A percentile compares a stretch with the other conserved stretches of the same genome.
Conservation (phyloP, 2,329 filamentous ascomycete species). For the Ophiocordyceps camponoti-leonardi region DNA sequence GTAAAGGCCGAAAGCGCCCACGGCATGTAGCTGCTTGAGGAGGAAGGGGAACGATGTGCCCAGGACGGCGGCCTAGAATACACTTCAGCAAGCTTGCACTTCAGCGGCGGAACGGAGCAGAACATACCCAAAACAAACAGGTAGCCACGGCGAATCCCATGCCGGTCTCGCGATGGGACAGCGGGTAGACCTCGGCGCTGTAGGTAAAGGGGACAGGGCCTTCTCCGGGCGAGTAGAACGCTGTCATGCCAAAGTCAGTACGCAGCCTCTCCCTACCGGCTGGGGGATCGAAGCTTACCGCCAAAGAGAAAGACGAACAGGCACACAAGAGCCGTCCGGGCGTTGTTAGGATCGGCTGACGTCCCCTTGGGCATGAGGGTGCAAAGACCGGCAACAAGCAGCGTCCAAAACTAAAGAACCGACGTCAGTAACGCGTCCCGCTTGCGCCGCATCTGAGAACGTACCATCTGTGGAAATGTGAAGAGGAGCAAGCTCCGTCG, state of each 20-base stretch:
- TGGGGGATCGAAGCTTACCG: conserved; percentile 8
- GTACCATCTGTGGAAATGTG: conserved; percentile 50
- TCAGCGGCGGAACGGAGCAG: neutral
- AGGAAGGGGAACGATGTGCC: conserved; percentile 34
- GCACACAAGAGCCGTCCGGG: conserved; percentile 35
- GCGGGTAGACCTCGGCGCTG: conserved; percentile 45
- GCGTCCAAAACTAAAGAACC: conserved; percentile 25
- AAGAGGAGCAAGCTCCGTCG: conserved; percentile 43
- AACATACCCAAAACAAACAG: conserved; percentile 30
- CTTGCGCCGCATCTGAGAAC: neutral
- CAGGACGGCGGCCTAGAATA: conserved; percentile 22
- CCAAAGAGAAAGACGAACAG: conserved; percentile 49
- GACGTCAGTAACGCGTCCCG: neutral
- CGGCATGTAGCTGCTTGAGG: conserved; percentile 15
- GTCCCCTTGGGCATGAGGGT: conserved; percentile 16
- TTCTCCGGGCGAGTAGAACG: conserved; percentile 49
- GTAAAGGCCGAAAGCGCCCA: conserved; percentile 30
- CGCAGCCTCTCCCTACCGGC: too few relatives aligned
- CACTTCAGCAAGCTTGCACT: neutral
- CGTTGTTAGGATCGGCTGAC: conserved; percentile 9
- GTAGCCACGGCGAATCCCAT: conserved; percentile 48
- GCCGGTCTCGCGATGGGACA: conserved; percentile 45
- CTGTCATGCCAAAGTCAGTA: conserved; percentile 2
- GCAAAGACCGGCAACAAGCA: conserved; percentile 25
- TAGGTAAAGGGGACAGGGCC: conserved; percentile 46